phyloP scores from a whole-genome alignment of 768 basidiomycete genomes.

The Boletus vinaceobasis region DNA sequence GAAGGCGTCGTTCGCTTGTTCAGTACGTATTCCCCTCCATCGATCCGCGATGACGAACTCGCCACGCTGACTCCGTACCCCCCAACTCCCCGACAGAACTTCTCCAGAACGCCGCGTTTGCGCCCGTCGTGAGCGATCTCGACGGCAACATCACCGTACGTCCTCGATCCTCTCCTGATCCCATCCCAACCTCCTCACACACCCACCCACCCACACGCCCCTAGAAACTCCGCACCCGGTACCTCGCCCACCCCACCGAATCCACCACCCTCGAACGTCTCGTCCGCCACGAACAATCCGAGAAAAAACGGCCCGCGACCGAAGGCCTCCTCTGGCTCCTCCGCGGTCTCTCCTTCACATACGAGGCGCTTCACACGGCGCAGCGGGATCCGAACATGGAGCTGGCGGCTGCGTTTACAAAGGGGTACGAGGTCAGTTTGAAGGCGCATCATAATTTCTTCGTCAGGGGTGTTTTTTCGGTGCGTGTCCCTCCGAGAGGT shows the following conservation, averaged over 20 bases:
- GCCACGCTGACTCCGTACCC: background rate
- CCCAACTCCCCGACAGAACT: constrained; percentile 14
- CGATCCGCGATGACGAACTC: background rate
- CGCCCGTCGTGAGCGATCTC: constrained; percentile 79
- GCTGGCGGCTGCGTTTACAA: constrained; percentile 69
- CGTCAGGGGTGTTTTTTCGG: constrained; percentile 56
- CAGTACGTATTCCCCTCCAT: constrained; percentile 47
- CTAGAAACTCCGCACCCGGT: constrained; percentile 91
- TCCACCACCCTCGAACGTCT: constrained; percentile 83
- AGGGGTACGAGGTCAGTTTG: constrained; percentile 78
- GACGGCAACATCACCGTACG: constrained; percentile 87
- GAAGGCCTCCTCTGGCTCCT: constrained; percentile 94
- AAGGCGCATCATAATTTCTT: constrained; percentile 83
- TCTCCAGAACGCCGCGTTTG: constrained; percentile 53
- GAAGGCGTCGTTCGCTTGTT: constrained; percentile 88
- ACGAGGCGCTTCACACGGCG: constrained; percentile 68
- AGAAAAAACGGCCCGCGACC: constrained; percentile 86
- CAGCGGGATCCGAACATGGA: constrained; percentile 56
- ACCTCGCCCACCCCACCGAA: constrained; percentile 57
- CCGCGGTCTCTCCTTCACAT: constrained; percentile 88
- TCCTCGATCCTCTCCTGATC: background rate
- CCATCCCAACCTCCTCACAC: no score
- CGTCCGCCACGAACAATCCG: constrained; percentile 76
- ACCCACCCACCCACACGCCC: no score
- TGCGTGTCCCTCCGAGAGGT: constrained; percentile 37